Evolutionary conservation across 2,329 filamentous ascomycete species (phyloP), one percentile per base, ranked within the genome.

Genomic region (Penicillium sp.): DNA sequence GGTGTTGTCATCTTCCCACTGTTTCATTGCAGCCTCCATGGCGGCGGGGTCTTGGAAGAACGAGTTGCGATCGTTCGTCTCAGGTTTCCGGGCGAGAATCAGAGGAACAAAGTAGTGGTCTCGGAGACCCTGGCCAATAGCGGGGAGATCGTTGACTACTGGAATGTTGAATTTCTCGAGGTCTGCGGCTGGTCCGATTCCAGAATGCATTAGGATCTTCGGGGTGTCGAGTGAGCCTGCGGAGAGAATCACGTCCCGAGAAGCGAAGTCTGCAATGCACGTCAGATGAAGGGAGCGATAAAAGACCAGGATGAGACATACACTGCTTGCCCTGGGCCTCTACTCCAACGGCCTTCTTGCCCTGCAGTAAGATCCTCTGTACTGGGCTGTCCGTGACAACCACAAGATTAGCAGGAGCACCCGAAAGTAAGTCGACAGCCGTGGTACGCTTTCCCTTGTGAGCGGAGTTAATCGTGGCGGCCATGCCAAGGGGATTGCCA

Each of bases 401-500:
- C 0, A 71, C 75, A 33, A 84, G 62, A 52, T 83, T 83, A 0
- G 66, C 59, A 0, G 77, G 76, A 0, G 59, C 38, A 4, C 63
- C 56, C 1, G 55, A 52, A n/a, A 83, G 56, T 40, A 81, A 64
- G 51, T 80, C 78, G 2, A 68, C 68, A 0, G 79, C 74, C 0
- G 78, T 82, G 0, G 72, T 73, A n/a, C 78, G 68, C 6, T 69
- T 43, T 1, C 77, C 78, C 10, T 72, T 66, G 26, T 68, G 57
- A 22, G 74, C 69, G 12, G 77, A 78, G 43, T 74, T 76, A 53
- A 78, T 74, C 12, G 71, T 59, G 35, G 75, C 63, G 1, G 72
- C 72, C 65, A 82, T 73, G 6, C 81, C 81, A 24, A 82, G 67
- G 0, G 77, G 78, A 57, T 82, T 73, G 0, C 80, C 80, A 5